These are phyloP conservation scores for Physcomitrium patens DNA, from an alignment of 225 moss, liverwort and hornwort species.

Conservation along the genomic window DNA sequence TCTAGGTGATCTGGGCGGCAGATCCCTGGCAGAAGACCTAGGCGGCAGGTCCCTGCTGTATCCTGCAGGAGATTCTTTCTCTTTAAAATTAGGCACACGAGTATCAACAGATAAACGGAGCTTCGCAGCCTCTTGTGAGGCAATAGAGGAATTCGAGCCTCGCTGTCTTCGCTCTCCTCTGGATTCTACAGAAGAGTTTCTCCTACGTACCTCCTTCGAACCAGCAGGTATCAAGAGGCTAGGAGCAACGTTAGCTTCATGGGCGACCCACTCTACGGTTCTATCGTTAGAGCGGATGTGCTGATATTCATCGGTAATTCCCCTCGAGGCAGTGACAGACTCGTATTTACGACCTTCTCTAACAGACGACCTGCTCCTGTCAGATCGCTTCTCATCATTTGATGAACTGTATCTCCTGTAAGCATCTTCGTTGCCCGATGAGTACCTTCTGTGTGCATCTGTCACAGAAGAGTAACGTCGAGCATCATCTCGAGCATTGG, in stretches of 20 bases:
- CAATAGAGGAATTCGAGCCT: slow-evolving; percentile 35
- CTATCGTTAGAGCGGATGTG: slow-evolving; percentile 7
- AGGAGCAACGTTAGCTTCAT: slow-evolving; percentile 15
- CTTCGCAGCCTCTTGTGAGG: slow-evolving; percentile 26
- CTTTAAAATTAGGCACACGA: slow-evolving; percentile 20
- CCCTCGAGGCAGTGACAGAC: slow-evolving; percentile 11
- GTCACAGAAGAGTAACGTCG: slow-evolving; percentile 42
- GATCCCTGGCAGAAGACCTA: slow-evolving; percentile 42
- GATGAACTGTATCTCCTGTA: slow-evolving; percentile 16
- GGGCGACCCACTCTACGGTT: slow-evolving; percentile 32
- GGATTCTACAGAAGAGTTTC: slow-evolving; percentile 30
- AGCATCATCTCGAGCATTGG: slow-evolving; percentile 25
- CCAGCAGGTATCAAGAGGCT: background rate
- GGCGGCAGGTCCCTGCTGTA: slow-evolving; percentile 56
- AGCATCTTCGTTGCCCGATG: slow-evolving; percentile 34
- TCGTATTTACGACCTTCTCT: slow-evolving; percentile 34
- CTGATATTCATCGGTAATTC: slow-evolving; percentile 13
- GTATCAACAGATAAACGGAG: slow-evolving; percentile 17
- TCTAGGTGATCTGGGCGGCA: slow-evolving; percentile 42
- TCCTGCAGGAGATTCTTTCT: slow-evolving; percentile 18
- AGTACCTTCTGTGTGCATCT: slow-evolving; percentile 29
- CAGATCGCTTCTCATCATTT: slow-evolving; percentile 32
- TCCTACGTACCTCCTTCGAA: slow-evolving; percentile 33
- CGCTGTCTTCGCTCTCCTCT: slow-evolving; percentile 47
- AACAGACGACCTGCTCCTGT: slow-evolving; percentile 36